Evolutionary conservation across 495 filamentous ascomycete species (phyloP).

Genomic region (Xylaria telfairii): DNA sequence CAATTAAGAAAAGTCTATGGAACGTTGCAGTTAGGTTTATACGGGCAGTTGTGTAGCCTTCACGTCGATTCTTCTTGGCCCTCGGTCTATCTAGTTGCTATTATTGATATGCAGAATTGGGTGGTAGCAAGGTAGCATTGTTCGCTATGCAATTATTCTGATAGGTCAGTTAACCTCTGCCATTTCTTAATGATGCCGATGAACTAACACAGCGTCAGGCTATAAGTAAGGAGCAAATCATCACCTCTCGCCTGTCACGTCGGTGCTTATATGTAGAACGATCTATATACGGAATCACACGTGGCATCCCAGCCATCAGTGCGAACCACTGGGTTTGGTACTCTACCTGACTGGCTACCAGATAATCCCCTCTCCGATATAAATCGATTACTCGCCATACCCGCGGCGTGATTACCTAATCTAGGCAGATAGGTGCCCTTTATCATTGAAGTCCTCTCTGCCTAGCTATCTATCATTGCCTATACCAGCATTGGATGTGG

Average conservation of each 20-base stretch:
- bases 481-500: neutral
- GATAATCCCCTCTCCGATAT: neutral
- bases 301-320: conserved; percentile 9
- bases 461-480: too few species aligned
- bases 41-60: neutral
- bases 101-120: neutral
- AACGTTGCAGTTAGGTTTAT: neutral
- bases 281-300: conserved; percentile 11
- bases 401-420: neutral
- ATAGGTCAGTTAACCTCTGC: neutral
- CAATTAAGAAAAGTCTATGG: neutral
- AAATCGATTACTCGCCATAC: neutral
- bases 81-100: neutral
- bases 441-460: neutral
- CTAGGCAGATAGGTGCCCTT: neutral
- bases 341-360: neutral
- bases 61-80: neutral
- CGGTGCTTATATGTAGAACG: neutral
- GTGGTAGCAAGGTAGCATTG: neutral
- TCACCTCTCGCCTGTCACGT: neutral
- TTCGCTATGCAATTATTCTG: neutral
- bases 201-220: neutral
- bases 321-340: neutral
- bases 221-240: neutral
- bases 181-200: neutral